phyloP scores from a whole-genome alignment of 495 filamentous ascomycete species.

The Pyronema omphalodes region DNA sequence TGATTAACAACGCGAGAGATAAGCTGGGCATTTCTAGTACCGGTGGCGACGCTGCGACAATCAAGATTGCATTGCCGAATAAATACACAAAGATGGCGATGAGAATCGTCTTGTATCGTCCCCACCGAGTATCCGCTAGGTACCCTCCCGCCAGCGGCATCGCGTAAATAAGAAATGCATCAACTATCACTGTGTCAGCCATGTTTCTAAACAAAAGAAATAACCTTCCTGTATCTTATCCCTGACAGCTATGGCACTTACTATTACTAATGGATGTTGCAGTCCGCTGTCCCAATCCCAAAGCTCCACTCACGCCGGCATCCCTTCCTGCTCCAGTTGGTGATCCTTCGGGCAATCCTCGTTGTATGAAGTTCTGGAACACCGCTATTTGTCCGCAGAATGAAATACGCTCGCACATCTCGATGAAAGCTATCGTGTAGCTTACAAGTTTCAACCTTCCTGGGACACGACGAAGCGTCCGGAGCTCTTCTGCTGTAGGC shows the following conservation, averaged over 20 bases:
- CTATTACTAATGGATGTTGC: constrained; percentile 41
- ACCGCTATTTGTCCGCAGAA: constrained; percentile 60
- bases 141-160: constrained; percentile 41
- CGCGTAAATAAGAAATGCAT: constrained; percentile 51
- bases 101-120: constrained; percentile 48
- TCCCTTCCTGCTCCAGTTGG: constrained; percentile 29
- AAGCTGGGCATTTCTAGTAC: constrained; percentile 28
- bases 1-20: neutral
- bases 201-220: too few relatives aligned
- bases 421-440: constrained; percentile 55
- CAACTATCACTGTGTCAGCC: constrained; percentile 26
- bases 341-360: constrained; percentile 36
- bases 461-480: constrained; percentile 42
- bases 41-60: constrained; percentile 39
- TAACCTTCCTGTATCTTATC: too few relatives aligned
- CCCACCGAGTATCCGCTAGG: constrained; percentile 49
- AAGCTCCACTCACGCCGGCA: constrained; percentile 38
- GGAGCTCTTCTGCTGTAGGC: constrained; percentile 42
- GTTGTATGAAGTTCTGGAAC: constrained; percentile 51
- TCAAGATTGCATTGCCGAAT: constrained; percentile 43
- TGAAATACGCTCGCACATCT: constrained; percentile 56
- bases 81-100: constrained; percentile 36
- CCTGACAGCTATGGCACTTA: neutral
- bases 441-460: constrained; percentile 42
- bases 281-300: constrained; percentile 44